Conservation (phyloP, 306 rosid genomes). For the Quercus glauca region DNA sequence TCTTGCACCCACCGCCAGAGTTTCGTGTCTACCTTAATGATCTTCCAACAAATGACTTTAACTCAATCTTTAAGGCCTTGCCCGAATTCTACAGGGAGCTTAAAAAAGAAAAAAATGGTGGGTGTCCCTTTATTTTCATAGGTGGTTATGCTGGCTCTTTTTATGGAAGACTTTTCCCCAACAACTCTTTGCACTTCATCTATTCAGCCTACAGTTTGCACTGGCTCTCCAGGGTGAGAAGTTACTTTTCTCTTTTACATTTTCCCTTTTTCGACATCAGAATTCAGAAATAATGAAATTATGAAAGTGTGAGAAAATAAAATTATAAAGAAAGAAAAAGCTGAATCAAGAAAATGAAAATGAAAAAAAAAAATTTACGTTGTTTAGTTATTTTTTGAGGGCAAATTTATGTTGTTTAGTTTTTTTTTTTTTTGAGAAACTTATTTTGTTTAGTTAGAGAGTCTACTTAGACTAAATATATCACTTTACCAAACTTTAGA, state of each 20-base stretch:
- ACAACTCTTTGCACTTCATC: slow-evolving; percentile 73
- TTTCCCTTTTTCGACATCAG: background rate
- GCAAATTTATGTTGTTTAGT: no score
- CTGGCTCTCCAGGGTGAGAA: slow-evolving; percentile 83
- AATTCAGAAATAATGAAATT: no score
- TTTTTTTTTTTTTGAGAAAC: no score
- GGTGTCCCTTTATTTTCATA: slow-evolving; percentile 55
- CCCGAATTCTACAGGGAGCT: slow-evolving; percentile 71
- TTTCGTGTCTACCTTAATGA: slow-evolving; percentile 77
- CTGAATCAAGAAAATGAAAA: no score
- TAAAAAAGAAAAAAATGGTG: slow-evolving; percentile 32
- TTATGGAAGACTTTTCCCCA: slow-evolving; percentile 83
- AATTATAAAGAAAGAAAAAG: no score
- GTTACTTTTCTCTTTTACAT: background rate
- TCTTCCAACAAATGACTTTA: slow-evolving; percentile 96
- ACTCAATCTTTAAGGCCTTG: slow-evolving; percentile 76
- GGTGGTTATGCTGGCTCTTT: slow-evolving; percentile 97
- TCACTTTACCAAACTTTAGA: no score
- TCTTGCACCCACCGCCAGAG: slow-evolving; percentile 46
- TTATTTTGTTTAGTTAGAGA: no score
- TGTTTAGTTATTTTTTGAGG: no score
- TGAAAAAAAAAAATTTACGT: no score
- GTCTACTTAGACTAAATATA: no score
- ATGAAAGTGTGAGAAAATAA: no score
- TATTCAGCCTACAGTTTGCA: slow-evolving; percentile 78